These are phyloP conservation scores for Nicotiana tabacum DNA, from an alignment of 257 asterid species.

Conservation along the genomic window DNA sequence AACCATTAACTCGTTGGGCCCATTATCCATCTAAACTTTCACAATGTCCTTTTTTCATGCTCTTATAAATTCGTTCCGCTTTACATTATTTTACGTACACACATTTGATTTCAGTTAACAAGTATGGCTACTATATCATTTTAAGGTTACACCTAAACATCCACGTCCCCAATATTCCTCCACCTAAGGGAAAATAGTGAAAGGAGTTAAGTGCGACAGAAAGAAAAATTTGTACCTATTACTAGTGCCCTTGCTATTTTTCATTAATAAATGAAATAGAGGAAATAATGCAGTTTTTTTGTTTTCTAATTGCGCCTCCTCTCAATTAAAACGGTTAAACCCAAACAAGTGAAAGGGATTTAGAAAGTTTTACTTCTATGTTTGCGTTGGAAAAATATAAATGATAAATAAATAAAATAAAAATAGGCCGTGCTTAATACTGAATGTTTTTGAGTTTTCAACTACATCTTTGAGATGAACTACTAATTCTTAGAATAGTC, in stretches of 20 bases:
- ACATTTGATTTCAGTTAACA: background rate
- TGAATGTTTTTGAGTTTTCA: too few species aligned
- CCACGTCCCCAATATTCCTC: too few species aligned
- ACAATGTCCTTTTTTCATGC: background rate
- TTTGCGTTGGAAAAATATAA: background rate
- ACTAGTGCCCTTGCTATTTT: background rate
- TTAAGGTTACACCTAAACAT: too few species aligned
- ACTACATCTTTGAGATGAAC: too few species aligned
- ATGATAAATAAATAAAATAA: too few species aligned
- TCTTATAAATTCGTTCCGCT: background rate
- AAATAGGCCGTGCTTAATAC: too few species aligned
- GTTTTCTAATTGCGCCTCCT: background rate
- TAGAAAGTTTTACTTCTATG: background rate
- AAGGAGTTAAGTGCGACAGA: background rate
- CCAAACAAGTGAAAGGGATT: constrained; percentile 8
- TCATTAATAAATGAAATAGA: background rate
- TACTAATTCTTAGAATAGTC: too few species aligned
- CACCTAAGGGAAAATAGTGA: background rate
- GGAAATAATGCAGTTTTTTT: background rate
- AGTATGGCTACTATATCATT: background rate
- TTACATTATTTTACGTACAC: background rate
- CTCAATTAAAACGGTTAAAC: background rate
- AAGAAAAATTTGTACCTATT: background rate
- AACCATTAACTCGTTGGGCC: background rate
- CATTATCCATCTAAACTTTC: background rate